A percentile compares a stretch with the other conserved stretches of the same genome.
phyloP scores from a whole-genome alignment of 768 basidiomycete species.

The Leccinum barrowsii region DNA sequence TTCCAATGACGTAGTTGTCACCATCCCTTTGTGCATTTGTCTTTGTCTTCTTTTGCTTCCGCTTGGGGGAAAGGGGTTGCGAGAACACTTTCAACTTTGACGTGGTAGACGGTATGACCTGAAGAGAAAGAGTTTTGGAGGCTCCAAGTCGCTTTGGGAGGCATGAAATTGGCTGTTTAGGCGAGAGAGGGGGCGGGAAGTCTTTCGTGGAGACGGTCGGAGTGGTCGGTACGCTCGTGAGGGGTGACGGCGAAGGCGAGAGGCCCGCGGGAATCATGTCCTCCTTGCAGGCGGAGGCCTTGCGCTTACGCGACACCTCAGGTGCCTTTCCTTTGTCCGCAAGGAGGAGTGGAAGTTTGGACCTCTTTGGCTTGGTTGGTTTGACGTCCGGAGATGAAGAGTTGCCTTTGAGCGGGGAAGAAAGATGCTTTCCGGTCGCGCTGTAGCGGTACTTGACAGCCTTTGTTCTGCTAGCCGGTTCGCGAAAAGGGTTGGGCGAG shows the following conservation, averaged over 20 bases:
- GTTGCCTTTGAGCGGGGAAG: constrained; percentile 31
- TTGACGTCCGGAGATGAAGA: constrained; percentile 32
- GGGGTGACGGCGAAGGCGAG: constrained; percentile 21
- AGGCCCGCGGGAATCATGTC: constrained; percentile 8
- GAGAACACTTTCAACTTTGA: constrained; percentile 14
- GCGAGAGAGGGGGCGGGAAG: constrained; percentile 12
- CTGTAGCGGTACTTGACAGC: constrained; percentile 32
- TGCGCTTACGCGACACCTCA: constrained; percentile 28
- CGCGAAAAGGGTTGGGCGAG: constrained; percentile 23
- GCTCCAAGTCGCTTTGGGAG: constrained; percentile 4
- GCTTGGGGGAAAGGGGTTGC: constrained; percentile 20
- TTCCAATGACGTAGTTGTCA: constrained; percentile 30
- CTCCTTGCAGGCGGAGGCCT: constrained; percentile 13
- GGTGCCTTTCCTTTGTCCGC: constrained; percentile 7
- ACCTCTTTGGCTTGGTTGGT: constrained; percentile 3
- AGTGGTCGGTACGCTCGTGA: constrained; percentile 24
- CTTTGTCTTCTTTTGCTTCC: constrained; percentile 19
- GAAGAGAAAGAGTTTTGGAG: constrained; percentile 15
- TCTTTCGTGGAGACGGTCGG: constrained; percentile 12
- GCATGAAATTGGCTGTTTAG: constrained; percentile 3
- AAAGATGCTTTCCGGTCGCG: constrained; percentile 32
- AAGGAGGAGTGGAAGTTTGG: constrained; percentile 13
- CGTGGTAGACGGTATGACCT: neutral
- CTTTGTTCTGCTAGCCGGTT: constrained; percentile 21
- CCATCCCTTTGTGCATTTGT: neutral